A percentile compares a stretch with the other conserved stretches of the same genome.
Conservation (phyloP, 1,139 yeast genomes). For the Maudiozyma humilis region DNA sequence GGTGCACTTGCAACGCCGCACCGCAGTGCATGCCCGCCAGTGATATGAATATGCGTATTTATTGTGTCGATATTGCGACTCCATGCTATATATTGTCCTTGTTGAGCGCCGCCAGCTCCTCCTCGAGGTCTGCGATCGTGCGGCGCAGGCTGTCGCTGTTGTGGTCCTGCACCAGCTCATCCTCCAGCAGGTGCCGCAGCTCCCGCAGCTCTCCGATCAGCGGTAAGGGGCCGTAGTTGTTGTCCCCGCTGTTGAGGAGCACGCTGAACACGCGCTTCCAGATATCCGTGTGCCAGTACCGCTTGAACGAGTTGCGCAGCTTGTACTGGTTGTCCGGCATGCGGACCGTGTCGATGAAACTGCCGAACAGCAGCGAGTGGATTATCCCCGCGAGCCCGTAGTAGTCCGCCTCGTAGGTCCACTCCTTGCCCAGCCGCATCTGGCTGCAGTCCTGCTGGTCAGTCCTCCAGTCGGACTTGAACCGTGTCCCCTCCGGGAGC, state of each 20-base stretch:
- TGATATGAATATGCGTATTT: no score
- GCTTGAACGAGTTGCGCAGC: conserved; percentile 44
- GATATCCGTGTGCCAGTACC: conserved; percentile 69
- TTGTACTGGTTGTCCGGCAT: conserved; percentile 30
- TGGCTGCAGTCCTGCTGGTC: conserved; percentile 74
- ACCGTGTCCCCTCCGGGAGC: conserved; percentile 45
- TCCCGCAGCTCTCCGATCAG: conserved; percentile 35
- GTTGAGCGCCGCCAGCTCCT: conserved; percentile 17
- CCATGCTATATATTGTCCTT: neutral
- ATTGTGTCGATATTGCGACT: no score
- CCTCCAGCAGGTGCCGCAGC: conserved; percentile 39
- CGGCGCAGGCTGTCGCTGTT: conserved; percentile 16
- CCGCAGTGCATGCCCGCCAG: no score
- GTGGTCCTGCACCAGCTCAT: conserved; percentile 34
- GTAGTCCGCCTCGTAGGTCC: conserved; percentile 82
- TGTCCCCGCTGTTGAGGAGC: conserved; percentile 49
- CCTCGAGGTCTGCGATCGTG: conserved; percentile 20
- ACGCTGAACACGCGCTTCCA: conserved; percentile 66
- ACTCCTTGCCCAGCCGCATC: conserved; percentile 52
- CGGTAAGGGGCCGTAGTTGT: conserved; percentile 33
- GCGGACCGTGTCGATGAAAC: conserved; percentile 42
- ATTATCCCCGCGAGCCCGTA: conserved; percentile 73
- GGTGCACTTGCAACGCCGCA: no score
- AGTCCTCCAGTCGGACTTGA: conserved; percentile 53
- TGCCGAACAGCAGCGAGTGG: conserved; percentile 66